These are phyloP conservation scores for Penicillium tannophilum DNA, from an alignment of 495 filamentous ascomycete genomes.

Conservation along the genomic window DNA sequence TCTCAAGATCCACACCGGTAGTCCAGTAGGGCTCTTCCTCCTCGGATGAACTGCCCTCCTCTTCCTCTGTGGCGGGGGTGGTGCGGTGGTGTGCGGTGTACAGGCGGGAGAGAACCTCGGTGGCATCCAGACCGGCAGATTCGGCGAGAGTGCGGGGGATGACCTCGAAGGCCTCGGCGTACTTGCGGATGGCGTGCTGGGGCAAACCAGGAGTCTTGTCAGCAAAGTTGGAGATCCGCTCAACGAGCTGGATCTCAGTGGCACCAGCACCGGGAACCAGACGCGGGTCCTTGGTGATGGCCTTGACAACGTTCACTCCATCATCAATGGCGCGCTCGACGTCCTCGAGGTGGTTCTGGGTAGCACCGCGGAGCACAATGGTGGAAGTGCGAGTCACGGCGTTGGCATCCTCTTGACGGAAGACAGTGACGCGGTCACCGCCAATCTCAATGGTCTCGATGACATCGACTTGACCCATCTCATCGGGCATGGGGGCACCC, in stretches of 20 bases:
- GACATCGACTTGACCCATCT: constrained; percentile 94
- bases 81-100: constrained; percentile 86
- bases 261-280: constrained; percentile 95
- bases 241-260: constrained; percentile 92
- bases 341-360: constrained; percentile 97
- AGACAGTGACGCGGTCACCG: constrained; percentile 97
- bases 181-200: constrained; percentile 97
- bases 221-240: constrained; percentile 82
- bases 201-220: constrained; percentile 90
- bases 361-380: constrained; percentile 92
- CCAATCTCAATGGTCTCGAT: constrained; percentile 99
- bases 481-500: constrained; percentile 98
- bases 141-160: constrained; percentile 92
- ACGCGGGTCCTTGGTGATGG: constrained; percentile 88
- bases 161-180: constrained; percentile 96
- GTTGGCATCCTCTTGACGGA: constrained; percentile 92
- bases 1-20: constrained; percentile 91
- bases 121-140: constrained; percentile 92
- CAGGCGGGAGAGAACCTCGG: constrained; percentile 85
- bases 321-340: constrained; percentile 97
- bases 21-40: constrained; percentile 78
- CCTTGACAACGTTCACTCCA: constrained; percentile 98
- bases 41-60: constrained; percentile 43
- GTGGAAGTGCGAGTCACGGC: constrained; percentile 91
- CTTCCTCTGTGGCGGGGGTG: constrained; percentile 30